Base-by-base conservation (phyloP, 192 early-diverging fungal genomes). In the Gigaspora rosea region DNA sequence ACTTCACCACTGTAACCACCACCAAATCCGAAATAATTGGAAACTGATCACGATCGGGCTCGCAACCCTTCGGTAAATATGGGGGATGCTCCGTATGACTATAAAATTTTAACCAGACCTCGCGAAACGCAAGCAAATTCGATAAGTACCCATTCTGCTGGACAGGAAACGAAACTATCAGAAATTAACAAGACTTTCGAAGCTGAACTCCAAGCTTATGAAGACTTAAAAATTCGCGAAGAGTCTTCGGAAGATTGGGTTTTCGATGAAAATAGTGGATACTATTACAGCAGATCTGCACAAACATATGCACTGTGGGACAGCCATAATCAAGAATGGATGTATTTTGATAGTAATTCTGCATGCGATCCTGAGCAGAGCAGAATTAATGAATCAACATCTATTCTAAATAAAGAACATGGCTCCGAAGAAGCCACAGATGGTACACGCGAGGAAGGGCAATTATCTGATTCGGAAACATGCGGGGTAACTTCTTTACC, bases 291-390 rank as follows among this genome's bases (percentile, higher is more conserved):
- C n/a, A 35, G n/a, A 52, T 47, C 72, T 35, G 41, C 57, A 61
- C 58, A 74, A 62, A 49, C 22, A 46, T 74, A 74, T 62, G 72
- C 72, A 46, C 12, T 74, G 11, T 74, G 72, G 72, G 32, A 74
- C 46, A 22, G 9, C 8, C 22, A 62, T 3, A 48, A 18, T 22
- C 36, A 61, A 41, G 72, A 58, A n/a, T 74, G 72, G 72, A 49
- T 3, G 4, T 74, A 74, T 61, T 58, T 62, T 62, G 36, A 74
- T n/a, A 33, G 10, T 58, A 61, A 61, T 41, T 9, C n/a, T 10
- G 57, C 13, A 16, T 13, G 2, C 4, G 32, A 58, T 32, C 41
- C 7, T n/a, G n/a, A n/a, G 10, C 11, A 22, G 27, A 71, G n/a
- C 5, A 41, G 22, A 49, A 12, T 13, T 54, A 22, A 32, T 20